Conservation (phyloP, 129 eudicot genomes). For the Escallonia herrerae region DNA sequence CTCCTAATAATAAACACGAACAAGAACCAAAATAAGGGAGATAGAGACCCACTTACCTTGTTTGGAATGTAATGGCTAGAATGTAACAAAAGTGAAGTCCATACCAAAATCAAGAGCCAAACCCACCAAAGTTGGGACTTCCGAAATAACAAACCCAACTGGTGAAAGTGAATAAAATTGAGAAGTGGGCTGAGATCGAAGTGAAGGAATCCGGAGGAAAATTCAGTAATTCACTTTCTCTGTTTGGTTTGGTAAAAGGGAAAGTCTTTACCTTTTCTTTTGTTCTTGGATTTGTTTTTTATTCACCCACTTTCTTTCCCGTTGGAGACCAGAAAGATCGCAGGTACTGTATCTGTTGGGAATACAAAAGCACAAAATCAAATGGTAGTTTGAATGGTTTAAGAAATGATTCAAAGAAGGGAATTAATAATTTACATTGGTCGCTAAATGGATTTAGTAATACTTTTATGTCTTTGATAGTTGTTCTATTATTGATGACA, state of each 20-base stretch:
- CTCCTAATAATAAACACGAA: slow-evolving; percentile 15
- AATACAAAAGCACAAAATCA: slow-evolving; percentile 23
- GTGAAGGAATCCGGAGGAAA: slow-evolving; percentile 35
- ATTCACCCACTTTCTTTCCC: slow-evolving; percentile 31
- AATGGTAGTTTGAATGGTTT: slow-evolving; percentile 23
- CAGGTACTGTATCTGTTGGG: slow-evolving; percentile 36
- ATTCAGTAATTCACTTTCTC: slow-evolving; percentile 35
- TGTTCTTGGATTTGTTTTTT: slow-evolving; percentile 12
- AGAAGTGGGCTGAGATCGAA: slow-evolving; percentile 24
- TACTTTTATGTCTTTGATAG: too few species aligned
- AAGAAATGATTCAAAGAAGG: slow-evolving; percentile 24
- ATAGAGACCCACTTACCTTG: slow-evolving; percentile 39
- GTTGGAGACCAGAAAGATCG: slow-evolving; percentile 60
- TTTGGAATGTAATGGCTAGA: slow-evolving; percentile 12
- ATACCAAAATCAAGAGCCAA: slow-evolving; percentile 30
- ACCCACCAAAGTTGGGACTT: slow-evolving; percentile 35
- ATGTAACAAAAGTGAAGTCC: slow-evolving; percentile 15
- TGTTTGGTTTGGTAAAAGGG: slow-evolving; percentile 45
- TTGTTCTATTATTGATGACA: too few species aligned
- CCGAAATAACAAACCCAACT: slow-evolving; percentile 25
- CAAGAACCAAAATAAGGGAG: slow-evolving; percentile 2
- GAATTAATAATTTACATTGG: background rate
- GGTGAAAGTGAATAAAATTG: slow-evolving; percentile 5
- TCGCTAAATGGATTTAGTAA: too few species aligned
- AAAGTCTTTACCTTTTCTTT: slow-evolving; percentile 30